Evolutionary conservation across 352 stramenopile genomes (phyloP).

Genomic region (Phytophthora multivora): DNA sequence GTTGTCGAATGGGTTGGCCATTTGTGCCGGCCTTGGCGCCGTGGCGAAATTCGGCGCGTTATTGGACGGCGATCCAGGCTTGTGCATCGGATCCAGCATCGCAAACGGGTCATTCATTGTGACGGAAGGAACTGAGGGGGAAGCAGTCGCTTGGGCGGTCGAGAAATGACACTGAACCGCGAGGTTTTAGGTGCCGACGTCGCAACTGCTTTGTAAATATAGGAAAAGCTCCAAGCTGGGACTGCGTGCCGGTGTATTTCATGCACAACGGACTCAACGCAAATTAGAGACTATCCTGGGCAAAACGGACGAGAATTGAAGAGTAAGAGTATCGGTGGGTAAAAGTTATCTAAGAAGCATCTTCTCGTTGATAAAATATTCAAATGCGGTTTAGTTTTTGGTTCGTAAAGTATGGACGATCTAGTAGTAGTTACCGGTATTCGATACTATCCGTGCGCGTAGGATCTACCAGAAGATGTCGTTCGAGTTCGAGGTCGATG

Average conservation of each 20-base stretch:
- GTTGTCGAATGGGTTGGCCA: constrained; percentile 49
- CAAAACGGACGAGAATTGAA: constrained; percentile 28
- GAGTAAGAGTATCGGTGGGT: neutral
- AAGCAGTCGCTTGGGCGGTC: constrained; percentile 10
- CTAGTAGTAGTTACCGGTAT: neutral
- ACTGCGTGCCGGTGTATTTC: constrained; percentile 1
- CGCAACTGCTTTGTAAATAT: constrained; percentile 32
- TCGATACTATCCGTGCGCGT: neutral
- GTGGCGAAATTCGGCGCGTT: constrained; percentile 21
- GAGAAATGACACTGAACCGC: constrained; percentile 19
- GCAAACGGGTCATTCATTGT: constrained; percentile 75
- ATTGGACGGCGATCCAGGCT: constrained; percentile 27
- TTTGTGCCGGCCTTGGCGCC: constrained; percentile 14
- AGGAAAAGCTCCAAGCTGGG: constrained; percentile 20
- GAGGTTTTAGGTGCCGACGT: constrained; percentile 9
- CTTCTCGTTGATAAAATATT: no score
- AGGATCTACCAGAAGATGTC: constrained; percentile 39
- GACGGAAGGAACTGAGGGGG: neutral
- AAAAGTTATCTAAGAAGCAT: no score
- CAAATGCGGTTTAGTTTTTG: neutral
- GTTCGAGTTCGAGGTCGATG: constrained; percentile 16
- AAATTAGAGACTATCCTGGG: constrained; percentile 17
- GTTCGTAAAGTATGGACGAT: neutral
- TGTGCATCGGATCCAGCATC: constrained; percentile 55
- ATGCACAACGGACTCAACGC: constrained; percentile 24